These are phyloP conservation scores for Suhomyces chickasaworum DNA, from an alignment of 1,139 yeast genomes.

Conservation along the genomic window DNA sequence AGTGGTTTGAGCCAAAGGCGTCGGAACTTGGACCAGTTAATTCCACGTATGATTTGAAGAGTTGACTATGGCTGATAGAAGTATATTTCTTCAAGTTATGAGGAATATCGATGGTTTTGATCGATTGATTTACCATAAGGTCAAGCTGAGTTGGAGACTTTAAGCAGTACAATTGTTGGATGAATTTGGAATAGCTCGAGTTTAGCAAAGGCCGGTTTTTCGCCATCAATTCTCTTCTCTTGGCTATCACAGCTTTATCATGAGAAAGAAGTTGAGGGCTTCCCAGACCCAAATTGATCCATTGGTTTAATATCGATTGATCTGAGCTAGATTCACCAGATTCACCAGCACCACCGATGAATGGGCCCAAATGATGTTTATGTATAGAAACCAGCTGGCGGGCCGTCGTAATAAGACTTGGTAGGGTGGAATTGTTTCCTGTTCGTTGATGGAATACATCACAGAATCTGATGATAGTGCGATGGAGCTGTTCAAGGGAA, in stretches of 20 bases:
- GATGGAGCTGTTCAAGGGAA: not conserved
- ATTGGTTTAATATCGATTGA: not conserved
- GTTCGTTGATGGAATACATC: not conserved
- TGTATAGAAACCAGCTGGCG: not conserved
- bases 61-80: slow-evolving; percentile 27
- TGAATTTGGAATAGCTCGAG: slow-evolving; percentile 22
- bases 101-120: slow-evolving; percentile 13
- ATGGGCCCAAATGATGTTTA: not conserved
- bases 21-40: slow-evolving; percentile 26
- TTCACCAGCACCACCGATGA: not conserved
- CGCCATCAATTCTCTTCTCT: not conserved
- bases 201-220: not conserved
- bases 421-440: not conserved
- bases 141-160: slow-evolving; percentile 6
- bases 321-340: no score
- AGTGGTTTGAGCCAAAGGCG: not conserved
- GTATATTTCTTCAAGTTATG: slow-evolving; percentile 18
- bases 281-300: slow-evolving; percentile 3
- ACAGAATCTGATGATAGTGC: slow-evolving; percentile 1
- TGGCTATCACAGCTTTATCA: not conserved
- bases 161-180: slow-evolving; percentile 40
- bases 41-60: slow-evolving; percentile 35
- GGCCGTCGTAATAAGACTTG: not conserved
- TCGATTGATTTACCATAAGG: slow-evolving; percentile 7
- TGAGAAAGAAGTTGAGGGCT: not conserved